These are phyloP conservation scores for Sordariomycetes sp. DNA, from an alignment of 2,329 filamentous ascomycete genomes.

Conservation along the genomic window DNA sequence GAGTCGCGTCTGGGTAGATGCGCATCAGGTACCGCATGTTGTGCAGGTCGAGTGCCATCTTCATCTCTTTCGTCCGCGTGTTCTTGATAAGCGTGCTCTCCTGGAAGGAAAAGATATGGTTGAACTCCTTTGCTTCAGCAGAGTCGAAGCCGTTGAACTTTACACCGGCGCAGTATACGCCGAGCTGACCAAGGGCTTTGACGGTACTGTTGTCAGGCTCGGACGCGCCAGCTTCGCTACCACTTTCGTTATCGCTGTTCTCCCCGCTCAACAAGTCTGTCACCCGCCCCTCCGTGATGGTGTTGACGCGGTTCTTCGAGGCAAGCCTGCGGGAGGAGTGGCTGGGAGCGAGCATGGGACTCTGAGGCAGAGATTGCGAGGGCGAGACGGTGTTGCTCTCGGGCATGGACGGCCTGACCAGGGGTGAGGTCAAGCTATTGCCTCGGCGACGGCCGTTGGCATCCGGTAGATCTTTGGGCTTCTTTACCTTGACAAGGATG, in stretches of 20 bases:
- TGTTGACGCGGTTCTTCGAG: slow-evolving; percentile 46
- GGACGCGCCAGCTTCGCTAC: slow-evolving; percentile 45
- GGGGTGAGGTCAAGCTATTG: slow-evolving; percentile 64
- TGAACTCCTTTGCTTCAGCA: slow-evolving; percentile 73
- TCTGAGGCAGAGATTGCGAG: slow-evolving; percentile 42
- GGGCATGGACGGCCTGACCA: slow-evolving; percentile 47
- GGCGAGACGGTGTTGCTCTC: slow-evolving; percentile 46
- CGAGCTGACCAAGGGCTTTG: slow-evolving; percentile 72
- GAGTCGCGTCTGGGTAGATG: slow-evolving; percentile 78
- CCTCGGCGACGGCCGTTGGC: slow-evolving; percentile 42
- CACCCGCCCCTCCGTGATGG: slow-evolving; percentile 47
- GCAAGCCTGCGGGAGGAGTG: slow-evolving; percentile 38
- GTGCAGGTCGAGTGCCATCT: slow-evolving; percentile 74
- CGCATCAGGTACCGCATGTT: slow-evolving; percentile 89
- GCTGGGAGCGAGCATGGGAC: slow-evolving; percentile 41
- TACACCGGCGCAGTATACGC: slow-evolving; percentile 64
- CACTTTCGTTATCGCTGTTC: slow-evolving; percentile 73
- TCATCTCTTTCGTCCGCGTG: slow-evolving; percentile 65
- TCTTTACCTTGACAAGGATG: slow-evolving; percentile 92
- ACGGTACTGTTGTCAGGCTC: slow-evolving; percentile 67
- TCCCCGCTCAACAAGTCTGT: slow-evolving; percentile 44
- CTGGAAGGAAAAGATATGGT: slow-evolving; percentile 93
- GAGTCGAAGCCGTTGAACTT: slow-evolving; percentile 78
- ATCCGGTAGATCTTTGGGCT: slow-evolving; percentile 41
- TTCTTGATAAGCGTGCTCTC: slow-evolving; percentile 81